Conservation (phyloP, 257 asterid genomes). For the Galeopsis tetrahit region DNA sequence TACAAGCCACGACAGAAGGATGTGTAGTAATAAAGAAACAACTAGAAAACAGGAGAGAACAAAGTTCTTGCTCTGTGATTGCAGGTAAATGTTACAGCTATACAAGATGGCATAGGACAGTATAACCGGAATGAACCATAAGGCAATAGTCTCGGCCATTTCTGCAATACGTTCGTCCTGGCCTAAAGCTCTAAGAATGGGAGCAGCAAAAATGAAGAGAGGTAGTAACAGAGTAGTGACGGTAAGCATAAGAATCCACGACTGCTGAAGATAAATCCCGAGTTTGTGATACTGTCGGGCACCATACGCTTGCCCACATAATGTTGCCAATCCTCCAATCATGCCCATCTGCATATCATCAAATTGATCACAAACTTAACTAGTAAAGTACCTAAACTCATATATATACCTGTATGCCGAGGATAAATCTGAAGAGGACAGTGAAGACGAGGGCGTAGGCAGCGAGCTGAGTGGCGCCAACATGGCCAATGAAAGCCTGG, state of each 20-base stretch:
- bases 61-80: slow-evolving; percentile 72
- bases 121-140: slow-evolving; percentile 59
- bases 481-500: slow-evolving; percentile 65
- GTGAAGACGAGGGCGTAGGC: slow-evolving; percentile 57
- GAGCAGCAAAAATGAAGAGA: slow-evolving; percentile 50
- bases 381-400: no score
- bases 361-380: not conserved
- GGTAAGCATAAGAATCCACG: slow-evolving; percentile 53
- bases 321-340: slow-evolving; percentile 42
- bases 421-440: slow-evolving; percentile 47
- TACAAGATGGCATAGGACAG: slow-evolving; percentile 48
- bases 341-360: slow-evolving; percentile 50
- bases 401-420: slow-evolving; percentile 46
- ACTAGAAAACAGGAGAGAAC: slow-evolving; percentile 59
- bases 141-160: slow-evolving; percentile 44
- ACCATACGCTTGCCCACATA: slow-evolving; percentile 77
- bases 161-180: slow-evolving; percentile 54
- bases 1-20: slow-evolving; percentile 64
- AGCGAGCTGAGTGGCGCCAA: slow-evolving; percentile 65
- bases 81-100: slow-evolving; percentile 70
- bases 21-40: slow-evolving; percentile 44
- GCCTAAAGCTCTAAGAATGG: slow-evolving; percentile 60
- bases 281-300: slow-evolving; percentile 70
- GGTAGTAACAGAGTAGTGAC: slow-evolving; percentile 38
- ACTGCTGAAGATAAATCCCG: slow-evolving; percentile 72